Evolutionary conservation across 2,329 filamentous ascomycete genomes (phyloP).

Genomic region (Aureobasidium pullulans): DNA sequence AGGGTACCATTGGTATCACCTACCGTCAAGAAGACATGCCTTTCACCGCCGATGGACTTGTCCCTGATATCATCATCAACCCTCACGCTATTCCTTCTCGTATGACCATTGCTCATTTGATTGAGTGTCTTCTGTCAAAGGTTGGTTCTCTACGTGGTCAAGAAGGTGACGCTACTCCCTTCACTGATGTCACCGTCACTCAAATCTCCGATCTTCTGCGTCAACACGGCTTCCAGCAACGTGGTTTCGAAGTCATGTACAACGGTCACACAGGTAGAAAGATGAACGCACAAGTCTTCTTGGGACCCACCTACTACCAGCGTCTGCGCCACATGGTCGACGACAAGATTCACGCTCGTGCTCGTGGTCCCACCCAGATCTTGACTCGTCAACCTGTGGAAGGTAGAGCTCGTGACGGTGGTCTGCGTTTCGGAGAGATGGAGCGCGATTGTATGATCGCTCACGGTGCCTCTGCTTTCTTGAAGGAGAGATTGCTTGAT

Average conservation of each 20-base stretch:
- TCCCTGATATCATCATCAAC: conserved; percentile 96
- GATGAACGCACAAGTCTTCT: conserved; percentile 87
- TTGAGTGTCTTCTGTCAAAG: conserved; percentile 96
- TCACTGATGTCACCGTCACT: conserved; percentile 95
- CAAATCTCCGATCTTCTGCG: conserved; percentile 80
- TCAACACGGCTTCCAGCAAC: conserved; percentile 88
- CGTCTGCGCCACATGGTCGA: conserved; percentile 99
- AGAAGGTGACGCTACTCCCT: conserved; percentile 95
- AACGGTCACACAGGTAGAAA: conserved; percentile 96
- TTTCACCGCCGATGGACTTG: conserved; percentile 84
- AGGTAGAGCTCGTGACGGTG: conserved; percentile 95
- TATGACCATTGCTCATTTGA: conserved; percentile 99
- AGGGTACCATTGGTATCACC: conserved; percentile 97
- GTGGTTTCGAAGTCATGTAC: conserved; percentile 98
- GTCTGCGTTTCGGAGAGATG: conserved; percentile 99
- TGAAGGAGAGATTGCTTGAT: conserved; percentile 95
- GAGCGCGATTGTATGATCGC: conserved; percentile 99
- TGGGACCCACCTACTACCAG: conserved; percentile 98
- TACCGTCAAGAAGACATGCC: conserved; percentile 99
- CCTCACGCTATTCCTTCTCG: conserved; percentile 98
- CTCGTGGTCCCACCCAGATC: conserved; percentile 92
- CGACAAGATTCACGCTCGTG: conserved; percentile 99
- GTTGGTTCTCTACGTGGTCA: conserved; percentile 88
- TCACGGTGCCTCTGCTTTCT: conserved; percentile 92
- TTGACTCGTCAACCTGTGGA: conserved; percentile 95